Conservation (phyloP, 192 early-diverging fungal genomes). For the Phlyctochytrium bullatum region DNA sequence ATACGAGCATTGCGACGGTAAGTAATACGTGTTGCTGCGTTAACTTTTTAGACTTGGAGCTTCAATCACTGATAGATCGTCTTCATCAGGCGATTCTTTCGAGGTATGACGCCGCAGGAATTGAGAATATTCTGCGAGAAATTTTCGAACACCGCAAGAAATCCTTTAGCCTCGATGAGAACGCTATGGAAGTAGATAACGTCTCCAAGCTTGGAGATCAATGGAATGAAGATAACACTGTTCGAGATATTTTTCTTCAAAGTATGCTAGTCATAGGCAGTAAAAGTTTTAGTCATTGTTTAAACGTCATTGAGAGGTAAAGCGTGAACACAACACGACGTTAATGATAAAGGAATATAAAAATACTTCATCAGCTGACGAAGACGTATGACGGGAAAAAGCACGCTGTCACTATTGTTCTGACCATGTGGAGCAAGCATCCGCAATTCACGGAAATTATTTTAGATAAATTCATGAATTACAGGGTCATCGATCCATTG, state of each 20-base stretch:
- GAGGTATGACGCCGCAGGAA: slow-evolving; percentile 17
- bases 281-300: slow-evolving; percentile 91
- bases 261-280: slow-evolving; percentile 82
- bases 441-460: slow-evolving; percentile 90
- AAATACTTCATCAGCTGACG: slow-evolving; percentile 60
- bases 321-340: background rate
- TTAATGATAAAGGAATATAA: slow-evolving; percentile 54
- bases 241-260: slow-evolving; percentile 77
- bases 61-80: slow-evolving; percentile 18
- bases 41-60: slow-evolving; percentile 32
- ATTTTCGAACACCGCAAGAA: slow-evolving; percentile 19
- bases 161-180: too few relatives aligned
- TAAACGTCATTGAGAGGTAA: slow-evolving; percentile 87
- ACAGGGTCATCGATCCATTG: slow-evolving; percentile 84
- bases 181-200: slow-evolving; percentile 17
- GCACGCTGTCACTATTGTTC: slow-evolving; percentile 73
- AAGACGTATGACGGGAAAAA: slow-evolving; percentile 61
- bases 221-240: slow-evolving; percentile 28
- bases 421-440: slow-evolving; percentile 85
- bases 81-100: slow-evolving; percentile 16
- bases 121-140: slow-evolving; percentile 21
- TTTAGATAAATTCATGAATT: slow-evolving; percentile 92
- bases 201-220: background rate
- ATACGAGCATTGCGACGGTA: slow-evolving; percentile 44
- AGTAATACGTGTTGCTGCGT: too few relatives aligned